phyloP scores from a whole-genome alignment of 2,329 filamentous ascomycete species.

The Aspergillus tamarii region DNA sequence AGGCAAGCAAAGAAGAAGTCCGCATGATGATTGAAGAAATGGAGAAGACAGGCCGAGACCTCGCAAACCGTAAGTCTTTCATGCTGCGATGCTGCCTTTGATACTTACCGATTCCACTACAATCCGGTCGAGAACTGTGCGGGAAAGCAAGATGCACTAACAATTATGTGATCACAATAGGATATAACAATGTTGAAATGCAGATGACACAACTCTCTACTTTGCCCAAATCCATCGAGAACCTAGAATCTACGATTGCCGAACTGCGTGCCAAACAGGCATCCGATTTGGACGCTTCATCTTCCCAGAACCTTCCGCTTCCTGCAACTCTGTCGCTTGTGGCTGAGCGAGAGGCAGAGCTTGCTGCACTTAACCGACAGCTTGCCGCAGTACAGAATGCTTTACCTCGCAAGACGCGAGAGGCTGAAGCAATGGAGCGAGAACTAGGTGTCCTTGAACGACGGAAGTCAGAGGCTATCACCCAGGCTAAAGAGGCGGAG shows the following conservation, averaged over 20 bases:
- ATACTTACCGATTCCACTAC: background rate
- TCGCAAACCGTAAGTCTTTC: slow-evolving; percentile 58
- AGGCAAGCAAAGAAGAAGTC: slow-evolving; percentile 79
- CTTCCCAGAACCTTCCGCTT: slow-evolving; percentile 44
- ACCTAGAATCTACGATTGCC: slow-evolving; percentile 55
- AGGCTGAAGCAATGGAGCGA: slow-evolving; percentile 49
- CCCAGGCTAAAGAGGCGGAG: slow-evolving; percentile 51
- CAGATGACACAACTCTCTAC: slow-evolving; percentile 55
- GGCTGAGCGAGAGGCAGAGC: slow-evolving; percentile 43
- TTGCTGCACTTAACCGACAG: slow-evolving; percentile 46
- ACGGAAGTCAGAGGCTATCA: slow-evolving; percentile 48
- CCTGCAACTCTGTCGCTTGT: slow-evolving; percentile 45
- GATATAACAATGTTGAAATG: slow-evolving; percentile 58
- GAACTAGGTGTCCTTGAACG: slow-evolving; percentile 48
- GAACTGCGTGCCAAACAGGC: slow-evolving; percentile 57
- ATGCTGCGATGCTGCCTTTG: too few relatives aligned
- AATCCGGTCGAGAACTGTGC: background rate
- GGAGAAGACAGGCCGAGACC: slow-evolving; percentile 67
- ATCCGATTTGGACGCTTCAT: slow-evolving; percentile 61
- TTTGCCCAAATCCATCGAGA: slow-evolving; percentile 56
- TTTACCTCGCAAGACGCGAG: slow-evolving; percentile 47
- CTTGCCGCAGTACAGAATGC: slow-evolving; percentile 48
- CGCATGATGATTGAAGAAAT: slow-evolving; percentile 72
- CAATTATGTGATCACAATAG: slow-evolving; percentile 29
- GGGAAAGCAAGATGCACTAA: slow-evolving; percentile 1